Conservation (phyloP, 2,329 filamentous ascomycete species). For the Cladosporium cucumerinum region DNA sequence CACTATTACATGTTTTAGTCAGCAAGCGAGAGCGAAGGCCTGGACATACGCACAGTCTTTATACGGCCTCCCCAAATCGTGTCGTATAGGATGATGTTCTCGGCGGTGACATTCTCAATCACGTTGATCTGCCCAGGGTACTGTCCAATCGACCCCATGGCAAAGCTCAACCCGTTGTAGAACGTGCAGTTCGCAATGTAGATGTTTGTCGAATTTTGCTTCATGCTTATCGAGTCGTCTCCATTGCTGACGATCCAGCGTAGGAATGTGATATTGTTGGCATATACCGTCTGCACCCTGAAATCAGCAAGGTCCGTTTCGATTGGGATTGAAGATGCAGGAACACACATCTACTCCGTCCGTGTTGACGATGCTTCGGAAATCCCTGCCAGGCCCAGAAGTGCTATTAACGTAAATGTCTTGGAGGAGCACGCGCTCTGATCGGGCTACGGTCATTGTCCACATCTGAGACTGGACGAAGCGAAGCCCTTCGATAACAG, state of each 20-base stretch:
- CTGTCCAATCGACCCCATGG: constrained; percentile 59
- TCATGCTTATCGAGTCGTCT: constrained; percentile 54
- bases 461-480: constrained; percentile 62
- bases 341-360: constrained; percentile 53
- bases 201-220: constrained; percentile 58
- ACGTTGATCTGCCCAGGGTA: constrained; percentile 47
- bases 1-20: neutral
- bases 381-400: constrained; percentile 24
- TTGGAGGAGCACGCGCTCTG: constrained; percentile 46
- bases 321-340: neutral
- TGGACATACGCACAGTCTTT: constrained; percentile 12
- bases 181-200: constrained; percentile 49
- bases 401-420: constrained; percentile 55
- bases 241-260: constrained; percentile 52
- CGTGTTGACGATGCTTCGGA: constrained; percentile 38
- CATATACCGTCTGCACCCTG: constrained; percentile 34
- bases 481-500: constrained; percentile 46
- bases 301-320: neutral
- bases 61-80: constrained; percentile 5
- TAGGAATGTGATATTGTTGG: constrained; percentile 49
- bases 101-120: constrained; percentile 45
- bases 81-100: constrained; percentile 20
- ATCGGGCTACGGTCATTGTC: constrained; percentile 51
- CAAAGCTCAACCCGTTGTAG: constrained; percentile 50
- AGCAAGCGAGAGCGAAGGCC: neutral